Base-by-base conservation (phyloP, 176 grass and related monocot genomes). In the Dendrocalamus sinicus region DNA sequence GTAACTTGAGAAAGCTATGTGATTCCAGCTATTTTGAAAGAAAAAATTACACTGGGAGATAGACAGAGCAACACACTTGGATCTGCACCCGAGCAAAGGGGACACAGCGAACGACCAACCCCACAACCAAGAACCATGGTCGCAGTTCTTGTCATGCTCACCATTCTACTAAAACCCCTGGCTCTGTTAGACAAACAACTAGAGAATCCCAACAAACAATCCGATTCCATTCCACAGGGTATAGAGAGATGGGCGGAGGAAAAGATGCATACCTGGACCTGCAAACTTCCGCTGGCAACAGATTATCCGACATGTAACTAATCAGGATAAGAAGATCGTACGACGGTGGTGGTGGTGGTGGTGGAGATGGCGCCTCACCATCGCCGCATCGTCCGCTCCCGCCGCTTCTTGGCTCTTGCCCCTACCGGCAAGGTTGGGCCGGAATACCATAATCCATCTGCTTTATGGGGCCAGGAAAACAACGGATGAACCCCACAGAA, bases 401-500 rank as follows among this genome's bases (percentile, higher is more conserved):
- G 55, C 55, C 55, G 55, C 22, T 60, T 60, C 70, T 28, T 4
- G 12, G 72, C 1, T 50, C 72, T 50, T 48, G 24, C 47, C 72
- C 51, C 73, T 58, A 53, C 4, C 5, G 10, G 51, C 73, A 57
- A 76, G 73, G 24, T 76, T 57, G 50, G 73, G 51, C 15, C 51
- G 72, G 26, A 4, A n/a, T n/a, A 10, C 19, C 5, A 4, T 20
- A 20, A 12, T 59, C 74, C 12, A 13, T 16, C 24, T 7, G 53
- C 32, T 40, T 58, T 76, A 58, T 76, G 74, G 32, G 24, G 52
- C 19, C 11, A 12, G n/a, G 52, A 76, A 76, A 76, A 39, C 74
- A 59, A 55, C 32, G 10, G 32, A 11, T 12, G 48, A 54, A 59
- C 59, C 74, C 74, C 74, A 76, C 74, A 59, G 74, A 59, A 76